A percentile compares a stretch with the other conserved stretches of the same genome.
Evolutionary conservation across 2,329 filamentous ascomycete genomes (phyloP).

Genomic region (Neodidymelliopsis sp.): DNA sequence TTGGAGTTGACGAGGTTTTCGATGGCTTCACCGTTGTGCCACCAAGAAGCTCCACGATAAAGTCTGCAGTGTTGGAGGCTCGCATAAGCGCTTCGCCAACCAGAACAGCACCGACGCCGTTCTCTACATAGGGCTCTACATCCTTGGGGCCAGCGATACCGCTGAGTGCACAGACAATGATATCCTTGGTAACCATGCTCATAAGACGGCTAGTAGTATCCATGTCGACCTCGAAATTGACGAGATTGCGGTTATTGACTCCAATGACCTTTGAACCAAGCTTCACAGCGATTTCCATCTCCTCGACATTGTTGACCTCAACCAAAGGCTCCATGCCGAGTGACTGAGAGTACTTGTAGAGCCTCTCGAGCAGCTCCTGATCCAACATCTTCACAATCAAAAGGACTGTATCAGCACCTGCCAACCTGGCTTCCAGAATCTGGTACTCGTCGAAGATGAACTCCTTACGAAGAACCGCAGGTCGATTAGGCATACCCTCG

Average conservation of each 20-base stretch:
- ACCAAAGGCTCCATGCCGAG: conserved; percentile 98
- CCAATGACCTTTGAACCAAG: conserved; percentile 92
- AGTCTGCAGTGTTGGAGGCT: conserved; percentile 79
- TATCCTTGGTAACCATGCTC: conserved; percentile 82
- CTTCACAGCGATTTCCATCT: conserved; percentile 87
- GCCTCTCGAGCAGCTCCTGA: conserved; percentile 70
- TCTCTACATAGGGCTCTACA: conserved; percentile 84
- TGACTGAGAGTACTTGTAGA: conserved; percentile 88
- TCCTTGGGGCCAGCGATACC: conserved; percentile 91
- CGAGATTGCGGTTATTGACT: conserved; percentile 96
- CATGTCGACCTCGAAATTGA: conserved; percentile 95
- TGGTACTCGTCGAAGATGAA: conserved; percentile 99
- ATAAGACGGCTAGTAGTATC: conserved; percentile 89
- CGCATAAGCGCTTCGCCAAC: conserved; percentile 97
- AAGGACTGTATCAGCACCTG: conserved; percentile 91
- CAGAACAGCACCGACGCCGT: conserved; percentile 90
- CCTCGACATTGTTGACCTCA: conserved; percentile 92
- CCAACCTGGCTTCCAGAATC: conserved; percentile 90
- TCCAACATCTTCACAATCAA: conserved; percentile 99
- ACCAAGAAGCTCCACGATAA: conserved; percentile 85
- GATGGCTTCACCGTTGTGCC: conserved; percentile 44
- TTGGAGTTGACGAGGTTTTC: conserved; percentile 47
- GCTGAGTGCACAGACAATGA: conserved; percentile 90
- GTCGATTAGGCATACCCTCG: conserved; percentile 89
- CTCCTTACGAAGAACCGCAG: conserved; percentile 91